Evolutionary conservation across 129 eudicot species (phyloP).

Genomic region (Flaveria sonorensis): DNA sequence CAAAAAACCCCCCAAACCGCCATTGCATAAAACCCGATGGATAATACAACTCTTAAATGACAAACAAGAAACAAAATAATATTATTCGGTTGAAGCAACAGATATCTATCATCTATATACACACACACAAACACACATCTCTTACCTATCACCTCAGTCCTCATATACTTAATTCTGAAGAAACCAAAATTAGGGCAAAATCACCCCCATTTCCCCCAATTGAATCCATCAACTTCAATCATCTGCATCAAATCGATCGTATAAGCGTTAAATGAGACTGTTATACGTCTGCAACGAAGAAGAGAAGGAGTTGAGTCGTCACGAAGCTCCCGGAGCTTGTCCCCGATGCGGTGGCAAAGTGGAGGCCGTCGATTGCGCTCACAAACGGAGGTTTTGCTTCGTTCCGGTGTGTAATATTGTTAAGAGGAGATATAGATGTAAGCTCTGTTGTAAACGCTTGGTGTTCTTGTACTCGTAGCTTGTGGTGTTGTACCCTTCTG

Average conservation of each 20-base stretch:
- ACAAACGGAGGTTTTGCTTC: slow-evolving; percentile 40
- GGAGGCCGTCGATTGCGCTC: slow-evolving; percentile 34
- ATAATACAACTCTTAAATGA: background rate
- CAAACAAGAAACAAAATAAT: slow-evolving; percentile 2
- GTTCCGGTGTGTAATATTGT: slow-evolving; percentile 36
- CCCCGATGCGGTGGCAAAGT: slow-evolving; percentile 46
- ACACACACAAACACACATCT: background rate
- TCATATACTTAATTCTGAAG: slow-evolving; percentile 9
- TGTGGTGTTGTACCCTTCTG: background rate
- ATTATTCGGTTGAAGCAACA: slow-evolving; percentile 23
- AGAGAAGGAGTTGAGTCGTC: slow-evolving; percentile 35
- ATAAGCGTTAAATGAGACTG: slow-evolving; percentile 22
- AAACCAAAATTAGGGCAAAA: background rate
- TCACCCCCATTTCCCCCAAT: background rate
- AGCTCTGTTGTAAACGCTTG: slow-evolving; percentile 36
- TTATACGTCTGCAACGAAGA: slow-evolving; percentile 36
- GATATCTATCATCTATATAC: slow-evolving; percentile 16
- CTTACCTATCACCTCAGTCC: background rate
- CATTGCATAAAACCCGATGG: slow-evolving; percentile 1
- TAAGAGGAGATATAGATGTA: slow-evolving; percentile 38
- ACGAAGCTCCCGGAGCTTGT: slow-evolving; percentile 41
- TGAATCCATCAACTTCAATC: background rate
- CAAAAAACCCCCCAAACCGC: slow-evolving; percentile 9
- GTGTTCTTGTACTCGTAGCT: slow-evolving; percentile 33
- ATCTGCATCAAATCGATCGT: background rate